These are phyloP conservation scores for Spathaspora sp. DNA, from an alignment of 805 yeast genomes.

Conservation along the genomic window DNA sequence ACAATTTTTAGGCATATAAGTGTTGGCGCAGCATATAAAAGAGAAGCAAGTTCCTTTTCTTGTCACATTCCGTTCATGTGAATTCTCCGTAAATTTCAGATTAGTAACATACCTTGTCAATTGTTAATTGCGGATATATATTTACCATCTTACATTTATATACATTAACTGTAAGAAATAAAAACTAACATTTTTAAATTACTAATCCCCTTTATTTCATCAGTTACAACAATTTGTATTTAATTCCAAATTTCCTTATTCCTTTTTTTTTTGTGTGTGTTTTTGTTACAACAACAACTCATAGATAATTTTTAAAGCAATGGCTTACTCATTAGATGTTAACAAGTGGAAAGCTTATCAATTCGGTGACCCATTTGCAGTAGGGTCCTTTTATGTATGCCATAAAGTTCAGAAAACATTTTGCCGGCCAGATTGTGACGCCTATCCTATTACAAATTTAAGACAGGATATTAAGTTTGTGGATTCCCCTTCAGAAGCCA, in stretches of 20 bases:
- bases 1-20: not conserved
- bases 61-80: not conserved
- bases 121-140: not conserved
- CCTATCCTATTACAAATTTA: constrained; percentile 38
- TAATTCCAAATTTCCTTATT: not conserved
- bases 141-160: not conserved
- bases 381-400: constrained; percentile 54
- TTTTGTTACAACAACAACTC: not conserved
- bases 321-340: constrained; percentile 41
- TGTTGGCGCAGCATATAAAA: not conserved
- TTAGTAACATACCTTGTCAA: not conserved
- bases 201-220: not conserved
- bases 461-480: constrained; percentile 46
- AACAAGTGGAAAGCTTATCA: constrained; percentile 63
- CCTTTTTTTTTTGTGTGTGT: not conserved
- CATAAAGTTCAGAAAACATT: constrained; percentile 38
- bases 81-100: not conserved
- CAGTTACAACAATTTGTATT: not conserved
- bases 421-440: constrained; percentile 71
- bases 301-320: constrained; percentile 6
- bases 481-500: constrained; percentile 38
- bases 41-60: not conserved
- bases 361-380: constrained; percentile 63
- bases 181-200: not conserved
- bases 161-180: not conserved